These are phyloP conservation scores for Rosa hybrid DNA, from an alignment of 331 rosid genomes.

Conservation along the genomic window DNA sequence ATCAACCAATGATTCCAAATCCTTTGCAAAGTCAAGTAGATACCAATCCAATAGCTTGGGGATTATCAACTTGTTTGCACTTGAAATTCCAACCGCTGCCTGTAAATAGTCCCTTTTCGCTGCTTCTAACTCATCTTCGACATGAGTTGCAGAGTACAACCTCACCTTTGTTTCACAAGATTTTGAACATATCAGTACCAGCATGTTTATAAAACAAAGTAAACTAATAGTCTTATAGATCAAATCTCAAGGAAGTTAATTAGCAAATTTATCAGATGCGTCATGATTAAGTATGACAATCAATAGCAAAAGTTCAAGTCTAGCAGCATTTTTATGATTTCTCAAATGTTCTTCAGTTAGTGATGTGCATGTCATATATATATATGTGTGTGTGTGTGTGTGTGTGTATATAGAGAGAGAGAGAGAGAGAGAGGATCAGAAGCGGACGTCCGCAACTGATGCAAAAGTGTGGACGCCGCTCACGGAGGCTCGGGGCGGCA, in stretches of 20 bases:
- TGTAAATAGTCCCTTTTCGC: conserved; percentile 78
- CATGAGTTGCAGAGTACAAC: conserved; percentile 64
- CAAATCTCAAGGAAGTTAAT: neutral
- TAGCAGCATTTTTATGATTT: neutral
- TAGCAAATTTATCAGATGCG: neutral
- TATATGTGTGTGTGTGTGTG: too few species aligned
- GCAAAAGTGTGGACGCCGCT: too few species aligned
- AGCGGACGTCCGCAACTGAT: too few species aligned
- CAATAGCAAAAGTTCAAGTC: neutral
- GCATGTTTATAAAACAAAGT: neutral
- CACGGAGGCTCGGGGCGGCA: too few species aligned
- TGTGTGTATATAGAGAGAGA: too few species aligned
- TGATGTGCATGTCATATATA: too few species aligned
- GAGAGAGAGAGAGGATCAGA: too few species aligned
- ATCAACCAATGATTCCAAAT: conserved; percentile 70
- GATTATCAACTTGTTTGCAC: conserved; percentile 53
- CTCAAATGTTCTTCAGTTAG: neutral
- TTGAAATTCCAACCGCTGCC: conserved; percentile 74
- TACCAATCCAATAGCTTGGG: conserved; percentile 94
- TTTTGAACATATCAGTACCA: conserved; percentile 26
- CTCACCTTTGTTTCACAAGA: conserved; percentile 64
- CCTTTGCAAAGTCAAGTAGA: conserved; percentile 87
- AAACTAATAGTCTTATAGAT: neutral
- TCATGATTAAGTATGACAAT: neutral
- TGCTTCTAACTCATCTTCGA: conserved; percentile 75